Percentiles rank a stretch among this genome's conserved stretches.
Evolutionary conservation across 257 asterid species (phyloP).

Genomic region (Anisodus tanguticus): DNA sequence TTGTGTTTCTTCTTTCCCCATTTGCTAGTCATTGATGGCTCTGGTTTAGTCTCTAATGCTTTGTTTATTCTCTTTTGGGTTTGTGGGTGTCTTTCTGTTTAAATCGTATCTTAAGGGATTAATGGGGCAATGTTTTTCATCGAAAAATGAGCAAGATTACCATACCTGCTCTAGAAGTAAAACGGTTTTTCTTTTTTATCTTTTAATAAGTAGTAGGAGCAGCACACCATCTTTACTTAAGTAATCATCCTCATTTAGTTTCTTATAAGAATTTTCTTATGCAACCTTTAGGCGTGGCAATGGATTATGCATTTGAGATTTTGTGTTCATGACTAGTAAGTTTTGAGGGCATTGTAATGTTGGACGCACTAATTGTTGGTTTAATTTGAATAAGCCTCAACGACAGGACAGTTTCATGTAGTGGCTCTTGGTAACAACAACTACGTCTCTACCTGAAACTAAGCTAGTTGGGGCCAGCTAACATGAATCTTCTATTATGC

Average conservation of each 20-base stretch:
- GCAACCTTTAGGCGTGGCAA: not conserved
- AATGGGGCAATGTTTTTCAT: not conserved
- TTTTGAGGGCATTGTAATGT: not conserved
- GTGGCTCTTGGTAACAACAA: not conserved
- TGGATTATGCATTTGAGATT: not conserved
- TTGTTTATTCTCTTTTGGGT: not conserved
- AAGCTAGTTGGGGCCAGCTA: not conserved
- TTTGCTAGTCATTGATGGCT: not conserved
- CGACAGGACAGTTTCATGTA: not conserved
- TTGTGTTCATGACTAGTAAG: not conserved
- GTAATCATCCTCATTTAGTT: not conserved
- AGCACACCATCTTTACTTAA: too few species aligned
- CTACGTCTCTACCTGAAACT: not conserved
- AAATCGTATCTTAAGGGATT: not conserved
- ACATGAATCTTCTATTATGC: not conserved
- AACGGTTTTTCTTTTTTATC: too few species aligned
- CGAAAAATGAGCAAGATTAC: too few species aligned
- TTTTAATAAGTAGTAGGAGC: too few species aligned
- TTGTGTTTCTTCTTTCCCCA: not conserved
- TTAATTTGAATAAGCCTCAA: not conserved
- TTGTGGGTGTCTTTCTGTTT: not conserved
- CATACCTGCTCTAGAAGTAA: too few species aligned
- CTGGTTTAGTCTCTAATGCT: not conserved
- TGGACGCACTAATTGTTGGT: not conserved
- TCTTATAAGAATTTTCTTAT: not conserved